Evolutionary conservation across 352 stramenopile species (phyloP), one percentile per base, ranked within the genome.

Genomic region (Phytophthora capsici): DNA sequence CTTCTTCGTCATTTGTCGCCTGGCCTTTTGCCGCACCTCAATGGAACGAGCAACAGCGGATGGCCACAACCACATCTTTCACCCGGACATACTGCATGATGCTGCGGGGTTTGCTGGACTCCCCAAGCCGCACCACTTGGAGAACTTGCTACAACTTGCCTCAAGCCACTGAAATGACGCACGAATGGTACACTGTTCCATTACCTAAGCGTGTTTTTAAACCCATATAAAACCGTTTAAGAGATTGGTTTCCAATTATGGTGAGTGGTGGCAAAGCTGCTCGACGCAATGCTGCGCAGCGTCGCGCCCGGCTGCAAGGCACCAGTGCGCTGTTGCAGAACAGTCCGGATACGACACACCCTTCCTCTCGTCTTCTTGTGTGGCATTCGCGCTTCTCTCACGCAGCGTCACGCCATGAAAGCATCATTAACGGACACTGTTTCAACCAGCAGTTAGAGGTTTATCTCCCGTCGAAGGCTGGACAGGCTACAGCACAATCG

Each of bases 361-460:
- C 80, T 6, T 49, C 65, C 12, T 73, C 74, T 13, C 72, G 82
- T 44, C 66, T 82, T 48, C 44, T 93, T 3, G 85, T 80, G 50
- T 94, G 85, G 85, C 85, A 83, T 63, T 94, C 85, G 41, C 60
- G 51, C 41, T 77, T 88, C 37, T 49, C 47, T 0, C 64, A 88
- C 13, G 49, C 28, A 7, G 65, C 66, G n/a, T 92, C 85, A 43
- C 78, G 85, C 13, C 81, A 88, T 41, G 25, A 50, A 7, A 65
- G 65, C 26, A 36, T 91, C 44, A 60, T 93, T 16, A 45, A 64
- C 20, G 68, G 69, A 34, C 87, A 88, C 52, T 62, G 74, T 4
- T 52, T 94, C 13, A 82, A 78, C 53, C 87, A 94, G 64, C 87
- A 95, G 57, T 44, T 95, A 3, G 87, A 95, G 58, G 53, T 92